Percentiles rank a stretch among this genome's conserved stretches.
These are phyloP conservation scores for Starmerella floricola DNA, from an alignment of 805 yeast species.

Conservation along the genomic window DNA sequence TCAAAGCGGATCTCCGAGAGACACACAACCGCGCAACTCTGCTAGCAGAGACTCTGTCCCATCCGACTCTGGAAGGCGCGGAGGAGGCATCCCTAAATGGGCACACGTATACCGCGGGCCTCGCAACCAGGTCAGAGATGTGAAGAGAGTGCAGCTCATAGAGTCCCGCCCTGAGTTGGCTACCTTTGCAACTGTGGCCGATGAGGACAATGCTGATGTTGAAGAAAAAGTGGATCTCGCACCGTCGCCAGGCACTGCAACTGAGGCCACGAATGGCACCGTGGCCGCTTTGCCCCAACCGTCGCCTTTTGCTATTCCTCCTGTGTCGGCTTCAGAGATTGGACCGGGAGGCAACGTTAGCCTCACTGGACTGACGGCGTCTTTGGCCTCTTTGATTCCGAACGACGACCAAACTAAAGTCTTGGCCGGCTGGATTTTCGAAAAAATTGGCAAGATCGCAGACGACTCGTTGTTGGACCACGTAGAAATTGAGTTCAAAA, in stretches of 20 bases:
- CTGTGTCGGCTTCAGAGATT: constrained; percentile 2
- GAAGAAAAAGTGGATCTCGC: neutral
- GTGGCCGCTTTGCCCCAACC: neutral
- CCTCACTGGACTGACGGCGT: constrained; percentile 34
- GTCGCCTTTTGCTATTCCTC: constrained; percentile 4
- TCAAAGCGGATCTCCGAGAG: too few relatives aligned
- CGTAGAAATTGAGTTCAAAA: constrained; percentile 38
- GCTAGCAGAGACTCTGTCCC: too few relatives aligned
- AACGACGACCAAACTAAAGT: constrained; percentile 70
- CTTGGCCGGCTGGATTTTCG: constrained; percentile 81
- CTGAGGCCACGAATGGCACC: neutral
- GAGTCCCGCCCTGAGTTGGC: constrained; percentile 17
- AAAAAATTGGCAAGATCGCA: constrained; percentile 41
- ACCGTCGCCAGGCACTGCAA: neutral
- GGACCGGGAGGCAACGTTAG: constrained; percentile 22
- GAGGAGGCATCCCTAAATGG: constrained; percentile 84
- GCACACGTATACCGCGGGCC: constrained; percentile 59
- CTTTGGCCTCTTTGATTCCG: constrained; percentile 65
- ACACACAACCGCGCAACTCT: too few relatives aligned
- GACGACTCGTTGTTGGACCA: constrained; percentile 19
- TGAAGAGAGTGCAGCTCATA: constrained; percentile 4
- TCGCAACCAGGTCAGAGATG: constrained; percentile 13
- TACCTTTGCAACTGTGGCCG: neutral
- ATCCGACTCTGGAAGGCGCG: too few relatives aligned
- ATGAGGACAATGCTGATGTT: neutral